Percentiles rank a stretch among this genome's conserved stretches.
Evolutionary conservation across 495 filamentous ascomycete species (phyloP).

Genomic region (Clohesyomyces aquaticus): DNA sequence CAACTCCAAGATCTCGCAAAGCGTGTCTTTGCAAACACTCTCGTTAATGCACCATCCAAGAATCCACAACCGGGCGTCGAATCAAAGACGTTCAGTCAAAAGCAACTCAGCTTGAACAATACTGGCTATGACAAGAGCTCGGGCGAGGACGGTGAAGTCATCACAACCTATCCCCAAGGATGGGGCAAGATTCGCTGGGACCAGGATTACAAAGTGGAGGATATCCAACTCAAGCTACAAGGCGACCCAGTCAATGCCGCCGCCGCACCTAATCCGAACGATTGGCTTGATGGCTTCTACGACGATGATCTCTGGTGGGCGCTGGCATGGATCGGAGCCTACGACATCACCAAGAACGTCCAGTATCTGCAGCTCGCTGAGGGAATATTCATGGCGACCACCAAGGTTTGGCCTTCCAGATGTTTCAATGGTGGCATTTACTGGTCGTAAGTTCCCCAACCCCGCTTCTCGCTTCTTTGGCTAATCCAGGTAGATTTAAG

Average conservation of each 20-base stretch:
- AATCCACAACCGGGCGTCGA: conserved; percentile 39
- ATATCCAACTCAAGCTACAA: neutral
- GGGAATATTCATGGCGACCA: conserved; percentile 62
- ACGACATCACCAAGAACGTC: conserved; percentile 42
- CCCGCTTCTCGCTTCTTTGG: neutral
- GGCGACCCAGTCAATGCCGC: neutral
- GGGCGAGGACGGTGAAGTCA: conserved; percentile 3
- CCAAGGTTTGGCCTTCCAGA: conserved; percentile 49
- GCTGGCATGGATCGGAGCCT: conserved; percentile 44
- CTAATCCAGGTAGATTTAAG: conserved; percentile 51
- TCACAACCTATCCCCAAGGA: conserved; percentile 9
- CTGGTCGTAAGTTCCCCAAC: conserved; percentile 51
- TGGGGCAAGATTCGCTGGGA: conserved; percentile 8
- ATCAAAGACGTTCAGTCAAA: neutral
- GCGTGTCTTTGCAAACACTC: conserved; percentile 47
- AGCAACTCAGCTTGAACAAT: neutral
- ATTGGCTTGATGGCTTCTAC: conserved; percentile 46
- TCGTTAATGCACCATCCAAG: conserved; percentile 43
- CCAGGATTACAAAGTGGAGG: conserved; percentile 1
- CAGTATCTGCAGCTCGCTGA: conserved; percentile 51
- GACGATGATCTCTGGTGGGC: conserved; percentile 50
- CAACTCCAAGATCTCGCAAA: conserved; percentile 26
- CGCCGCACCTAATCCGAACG: conserved; percentile 18
- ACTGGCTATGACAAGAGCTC: conserved; percentile 18
- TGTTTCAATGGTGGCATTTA: conserved; percentile 63